These are phyloP conservation scores for Arthromyces matolae DNA, from an alignment of 768 basidiomycete genomes.

Conservation along the genomic window DNA sequence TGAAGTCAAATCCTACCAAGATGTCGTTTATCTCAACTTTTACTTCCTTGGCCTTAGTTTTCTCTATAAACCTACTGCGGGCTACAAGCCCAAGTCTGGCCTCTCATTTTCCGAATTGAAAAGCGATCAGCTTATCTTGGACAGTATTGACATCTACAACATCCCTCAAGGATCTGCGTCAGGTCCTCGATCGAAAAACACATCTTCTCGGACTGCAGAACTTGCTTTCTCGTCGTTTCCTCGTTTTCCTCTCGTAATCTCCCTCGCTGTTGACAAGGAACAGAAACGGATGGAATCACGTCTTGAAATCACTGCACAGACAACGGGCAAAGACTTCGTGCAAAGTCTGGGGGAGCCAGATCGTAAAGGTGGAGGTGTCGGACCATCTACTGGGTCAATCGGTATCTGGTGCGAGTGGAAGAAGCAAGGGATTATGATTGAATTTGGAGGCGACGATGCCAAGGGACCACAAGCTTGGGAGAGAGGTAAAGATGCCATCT, in stretches of 20 bases:
- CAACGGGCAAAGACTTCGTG: conserved; percentile 79
- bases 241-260: conserved; percentile 46
- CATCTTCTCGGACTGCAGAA: conserved; percentile 43
- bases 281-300: conserved; percentile 36
- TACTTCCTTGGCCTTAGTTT: conserved; percentile 75
- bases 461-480: conserved; percentile 86
- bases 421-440: conserved; percentile 76
- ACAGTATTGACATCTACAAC: conserved; percentile 86
- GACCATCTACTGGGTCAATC: conserved; percentile 80
- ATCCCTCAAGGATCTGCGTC: conserved; percentile 30
- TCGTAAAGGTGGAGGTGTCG: conserved; percentile 86
- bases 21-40: conserved; percentile 87
- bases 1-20: conserved; percentile 75
- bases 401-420: conserved; percentile 95
- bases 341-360: conserved; percentile 75
- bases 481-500: conserved; percentile 73
- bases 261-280: conserved; percentile 29
- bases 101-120: conserved; percentile 42
- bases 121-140: conserved; percentile 49
- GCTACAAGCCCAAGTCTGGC: conserved; percentile 55
- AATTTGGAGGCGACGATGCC: conserved; percentile 77
- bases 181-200: conserved; percentile 24
- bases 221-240: conserved; percentile 57
- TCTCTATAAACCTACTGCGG: conserved; percentile 63
- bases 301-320: conserved; percentile 43